Evolutionary conservation across 2,329 filamentous ascomycete species (phyloP).

Genomic region (Raffaelea albimanens): DNA sequence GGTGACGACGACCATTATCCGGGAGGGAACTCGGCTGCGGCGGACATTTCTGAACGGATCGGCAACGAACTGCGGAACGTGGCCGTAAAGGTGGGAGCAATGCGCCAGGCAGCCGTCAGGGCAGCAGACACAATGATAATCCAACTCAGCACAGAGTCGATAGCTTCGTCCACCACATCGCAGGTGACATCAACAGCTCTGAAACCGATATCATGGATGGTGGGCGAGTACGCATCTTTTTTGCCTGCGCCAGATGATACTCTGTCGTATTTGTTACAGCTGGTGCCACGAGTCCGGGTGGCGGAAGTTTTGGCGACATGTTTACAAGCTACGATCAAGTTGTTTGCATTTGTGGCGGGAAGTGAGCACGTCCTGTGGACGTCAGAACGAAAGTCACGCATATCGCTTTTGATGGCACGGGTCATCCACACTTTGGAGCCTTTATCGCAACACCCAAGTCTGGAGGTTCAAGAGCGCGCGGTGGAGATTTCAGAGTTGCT

Average conservation of each 20-base stretch:
- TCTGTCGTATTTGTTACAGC: conserved; percentile 64
- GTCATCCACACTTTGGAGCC: conserved; percentile 76
- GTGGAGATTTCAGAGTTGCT: conserved; percentile 89
- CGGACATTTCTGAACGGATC: conserved; percentile 58
- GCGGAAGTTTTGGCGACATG: conserved; percentile 66
- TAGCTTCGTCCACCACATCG: conserved; percentile 36
- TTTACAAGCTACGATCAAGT: conserved; percentile 76
- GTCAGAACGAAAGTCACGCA: conserved; percentile 60
- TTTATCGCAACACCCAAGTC: conserved; percentile 68
- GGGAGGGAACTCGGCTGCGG: conserved; percentile 21
- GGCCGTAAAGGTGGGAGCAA: conserved; percentile 79
- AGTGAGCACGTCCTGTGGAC: conserved; percentile 61
- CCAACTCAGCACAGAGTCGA: conserved; percentile 42
- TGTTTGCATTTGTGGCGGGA: conserved; percentile 65
- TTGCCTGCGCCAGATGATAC: conserved; percentile 62
- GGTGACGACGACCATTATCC: conserved; percentile 28
- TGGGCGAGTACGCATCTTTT: conserved; percentile 77
- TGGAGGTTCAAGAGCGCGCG: conserved; percentile 91
- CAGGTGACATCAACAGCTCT: conserved; percentile 56
- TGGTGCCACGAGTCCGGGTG: conserved; percentile 45
- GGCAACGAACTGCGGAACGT: conserved; percentile 83
- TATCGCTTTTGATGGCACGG: conserved; percentile 69
- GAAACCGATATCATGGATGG: conserved; percentile 70
- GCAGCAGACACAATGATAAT: conserved; percentile 70
- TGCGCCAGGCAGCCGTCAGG: conserved; percentile 69